Evolutionary conservation across 2,329 filamentous ascomycete species (phyloP).

Genomic region (Fusarium sp.): DNA sequence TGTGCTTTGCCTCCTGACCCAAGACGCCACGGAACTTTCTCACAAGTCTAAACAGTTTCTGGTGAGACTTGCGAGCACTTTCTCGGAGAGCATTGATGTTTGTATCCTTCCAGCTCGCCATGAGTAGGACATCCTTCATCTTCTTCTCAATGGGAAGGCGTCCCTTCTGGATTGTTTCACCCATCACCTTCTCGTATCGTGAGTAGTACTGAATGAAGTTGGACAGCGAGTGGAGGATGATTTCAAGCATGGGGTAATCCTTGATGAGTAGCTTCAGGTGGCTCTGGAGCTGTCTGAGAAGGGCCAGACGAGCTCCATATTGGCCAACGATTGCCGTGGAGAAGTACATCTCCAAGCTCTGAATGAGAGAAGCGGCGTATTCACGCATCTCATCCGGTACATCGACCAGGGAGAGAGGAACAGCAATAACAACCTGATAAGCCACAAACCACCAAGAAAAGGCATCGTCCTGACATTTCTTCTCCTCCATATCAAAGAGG

Average conservation of each 20-base stretch:
- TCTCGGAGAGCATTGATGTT: conserved; percentile 91
- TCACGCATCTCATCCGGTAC: conserved; percentile 68
- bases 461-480: conserved; percentile 81
- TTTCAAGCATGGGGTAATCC: conserved; percentile 68
- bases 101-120: conserved; percentile 98
- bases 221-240: conserved; percentile 73
- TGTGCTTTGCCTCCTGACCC: conserved; percentile 77
- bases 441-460: conserved; percentile 97
- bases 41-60: conserved; percentile 91
- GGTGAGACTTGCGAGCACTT: conserved; percentile 89
- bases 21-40: conserved; percentile 88
- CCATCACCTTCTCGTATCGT: conserved; percentile 75
- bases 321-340: conserved; percentile 84
- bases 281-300: conserved; percentile 74
- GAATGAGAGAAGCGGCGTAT: conserved; percentile 78
- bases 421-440: conserved; percentile 88
- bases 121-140: conserved; percentile 90
- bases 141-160: conserved; percentile 85
- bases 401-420: conserved; percentile 74
- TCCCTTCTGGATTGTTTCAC: conserved; percentile 74
- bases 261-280: conserved; percentile 73
- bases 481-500: conserved; percentile 85
- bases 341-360: conserved; percentile 84
- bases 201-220: conserved; percentile 84
- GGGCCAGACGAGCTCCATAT: conserved; percentile 76